Base-by-base conservation (phyloP, 805 yeast species). In the Cyberlindnera subsufficiens region DNA sequence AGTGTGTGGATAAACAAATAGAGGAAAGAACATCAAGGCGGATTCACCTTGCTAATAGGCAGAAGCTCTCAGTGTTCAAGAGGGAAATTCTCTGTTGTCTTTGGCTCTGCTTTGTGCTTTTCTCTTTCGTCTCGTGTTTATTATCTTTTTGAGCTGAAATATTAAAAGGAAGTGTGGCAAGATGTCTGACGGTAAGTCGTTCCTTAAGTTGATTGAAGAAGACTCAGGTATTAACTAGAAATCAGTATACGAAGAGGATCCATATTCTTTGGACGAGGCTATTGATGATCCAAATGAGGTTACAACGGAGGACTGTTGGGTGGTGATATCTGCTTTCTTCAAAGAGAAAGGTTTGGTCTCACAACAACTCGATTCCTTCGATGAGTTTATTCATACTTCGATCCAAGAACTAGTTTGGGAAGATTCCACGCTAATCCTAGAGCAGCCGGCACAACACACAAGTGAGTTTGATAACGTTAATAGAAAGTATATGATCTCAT, bases 281-380 rank as follows among this genome's bases (percentile, higher is more conserved):
- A 15, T 27, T 14, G 40, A 37, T 17, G 40, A 37, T n/a, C 33
- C 34, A 11, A 72, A 67, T 40, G 77, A 75, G 47, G 87, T 93
- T 68, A 89, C 98, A 29, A 86, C 96, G 25, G 99, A 93, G 70
- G 99, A 93, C 73, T 93, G 99, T 68, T 93, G 99, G 99, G 83
- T 96, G 29, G 98, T 93, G 49, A 93, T 93, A 53, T 85, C 96
- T 25, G 79, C 98, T 15, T 93, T 93, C 66, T 93, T 93, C 74
- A 88, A 85, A 67, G 95, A 90, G 60, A 91, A 90, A 62, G 99
- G 99, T 47, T 75, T 93, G 53, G 99, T 93, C 25, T 89, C 98
- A 19, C 99, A 93, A 69, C 99, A 93, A 72, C 74, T 93, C 59
- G 99, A 93, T 61, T 95, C 99, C 16, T 93, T 95, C 63, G 96